Base-by-base conservation (phyloP, 495 filamentous ascomycete genomes). In the Talaromyces nanjingensis region DNA sequence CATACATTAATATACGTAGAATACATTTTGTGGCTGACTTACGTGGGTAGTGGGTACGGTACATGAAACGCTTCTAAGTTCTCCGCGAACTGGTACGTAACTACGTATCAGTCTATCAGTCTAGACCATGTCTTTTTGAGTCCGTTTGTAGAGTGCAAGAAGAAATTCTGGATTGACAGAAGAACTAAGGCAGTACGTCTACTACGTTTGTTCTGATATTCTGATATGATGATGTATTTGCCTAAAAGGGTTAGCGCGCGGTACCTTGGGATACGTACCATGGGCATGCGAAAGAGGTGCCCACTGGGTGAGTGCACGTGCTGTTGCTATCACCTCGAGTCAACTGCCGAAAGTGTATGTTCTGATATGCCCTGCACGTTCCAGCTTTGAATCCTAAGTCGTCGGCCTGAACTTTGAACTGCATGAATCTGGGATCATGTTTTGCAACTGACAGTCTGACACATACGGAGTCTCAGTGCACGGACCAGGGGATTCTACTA, bases 161-260 rank as follows among this genome's bases (percentile, higher is more conserved):
- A 24, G 22, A 24, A 24, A 24, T 24, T 24, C 22, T 24, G 22
- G 22, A 24, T 24, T 24, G 22, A 24, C 22, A 24, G 22, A 24
- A 24, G 22, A 24, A 24, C 22, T 24, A 24, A 24, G 22, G 2
- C 1, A 24, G 22, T 24, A 24, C 22, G 22, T 24, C 22, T 24
- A 24, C 22, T 24, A 24, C 22, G 22, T 24, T 2, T 24, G 22
- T 24, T 24, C 22, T 24, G 22, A 24, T 24, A 24, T 24, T 24
- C 22, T 24, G 22, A 24, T 24, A 24, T 24, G 68, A 18, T 66
- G 52, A 14, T 14, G 52, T 29, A 55, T 25, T 45, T 22, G 72
- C 74, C n/a, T 7, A 49, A 49, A 49, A 18, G n/a, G 6, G 45
- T 9, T 49, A 49, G 45, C 18, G 8, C n/a, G 18, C 45, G 45